Base-by-base conservation (phyloP, 495 filamentous ascomycete species). In the Evernia prunastri region DNA sequence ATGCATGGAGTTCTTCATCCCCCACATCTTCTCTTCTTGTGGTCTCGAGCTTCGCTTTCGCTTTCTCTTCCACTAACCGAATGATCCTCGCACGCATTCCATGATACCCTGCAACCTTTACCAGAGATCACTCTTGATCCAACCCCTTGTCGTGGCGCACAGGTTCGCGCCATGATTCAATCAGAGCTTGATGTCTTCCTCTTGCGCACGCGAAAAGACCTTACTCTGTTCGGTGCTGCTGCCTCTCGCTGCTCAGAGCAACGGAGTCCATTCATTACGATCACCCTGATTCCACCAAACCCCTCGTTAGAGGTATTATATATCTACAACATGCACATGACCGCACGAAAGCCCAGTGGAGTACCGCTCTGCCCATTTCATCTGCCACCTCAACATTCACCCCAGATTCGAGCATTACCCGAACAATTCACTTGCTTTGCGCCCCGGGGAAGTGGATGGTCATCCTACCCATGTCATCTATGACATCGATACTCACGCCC, bases 1-100 rank as follows among this genome's bases (percentile, higher is more conserved):
- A n/a, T 23, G 42, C 42, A 20, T 45, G 20, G 6, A 2, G 2
- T 9, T 45, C 23, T 20, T 45, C 43, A 47, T 47, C 43, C n/a
- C 43, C 23, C n/a, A 10, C 20, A 47, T 25, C n/a, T 40, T 58
- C 45, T 53, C 68, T 70, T 20, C 40, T 20, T 27, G 54, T 58
- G 61, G 42, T 3, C 23, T 47, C 8, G n/a, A 47, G 43, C 43
- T 25, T 47, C 43, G 23, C 43, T 10, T 47, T 47, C 3, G 43
- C 43, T 47, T 25, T 47, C 2, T 47, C 43, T 9, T 47, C 43
- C 3, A 47, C 3, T 3, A 47, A 47, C 23, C 23, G 43, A 25
- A 47, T 47, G 20, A 47, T 9, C 43, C 43, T 47, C 23, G n/a
- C 25, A 47, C 25, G n/a, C 43, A 25, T n/a, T 47, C 43, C 43